Conservation (phyloP, 805 yeast species). For the Hanseniaspora clermontiae region DNA sequence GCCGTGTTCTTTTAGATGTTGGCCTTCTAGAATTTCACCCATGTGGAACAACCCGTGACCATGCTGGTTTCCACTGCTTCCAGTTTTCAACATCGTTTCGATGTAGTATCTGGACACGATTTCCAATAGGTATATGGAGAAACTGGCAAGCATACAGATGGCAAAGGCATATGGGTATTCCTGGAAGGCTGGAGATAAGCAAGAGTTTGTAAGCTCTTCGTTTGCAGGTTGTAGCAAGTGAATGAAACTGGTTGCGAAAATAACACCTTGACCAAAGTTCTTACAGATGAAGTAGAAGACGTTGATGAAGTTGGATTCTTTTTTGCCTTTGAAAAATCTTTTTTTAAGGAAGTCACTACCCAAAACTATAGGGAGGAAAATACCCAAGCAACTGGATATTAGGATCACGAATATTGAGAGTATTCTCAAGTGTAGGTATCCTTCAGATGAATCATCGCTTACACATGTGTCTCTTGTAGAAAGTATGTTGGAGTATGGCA, state of each 20-base stretch:
- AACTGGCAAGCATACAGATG: conserved; percentile 37
- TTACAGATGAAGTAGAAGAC: conserved; percentile 51
- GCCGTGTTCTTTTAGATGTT: conserved; percentile 5
- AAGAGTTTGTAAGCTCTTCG: conserved; percentile 41
- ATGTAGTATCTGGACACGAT: conserved; percentile 35
- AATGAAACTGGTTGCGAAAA: conserved; percentile 68
- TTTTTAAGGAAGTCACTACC: conserved; percentile 36
- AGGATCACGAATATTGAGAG: conserved; percentile 52
- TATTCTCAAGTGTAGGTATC: conserved; percentile 34
- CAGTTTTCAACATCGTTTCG: conserved; percentile 23
- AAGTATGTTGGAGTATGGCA: neutral
- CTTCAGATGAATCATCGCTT: conserved; percentile 34
- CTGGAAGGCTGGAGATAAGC: conserved; percentile 50
- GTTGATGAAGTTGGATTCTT: neutral
- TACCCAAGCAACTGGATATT: conserved; percentile 44
- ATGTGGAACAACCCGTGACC: conserved; percentile 17
- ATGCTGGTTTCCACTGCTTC: conserved; percentile 36
- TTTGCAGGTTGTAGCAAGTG: conserved; percentile 62
- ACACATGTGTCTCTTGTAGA: conserved; percentile 26
- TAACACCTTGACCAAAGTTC: conserved; percentile 75
- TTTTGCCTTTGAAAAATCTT: neutral
- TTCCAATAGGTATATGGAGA: conserved; percentile 38
- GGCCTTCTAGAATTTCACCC: neutral
- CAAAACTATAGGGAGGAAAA: conserved; percentile 50
- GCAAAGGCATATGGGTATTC: conserved; percentile 48